Conservation (phyloP, 1,284 basidiomycete genomes). For the Golubevia sp. region DNA sequence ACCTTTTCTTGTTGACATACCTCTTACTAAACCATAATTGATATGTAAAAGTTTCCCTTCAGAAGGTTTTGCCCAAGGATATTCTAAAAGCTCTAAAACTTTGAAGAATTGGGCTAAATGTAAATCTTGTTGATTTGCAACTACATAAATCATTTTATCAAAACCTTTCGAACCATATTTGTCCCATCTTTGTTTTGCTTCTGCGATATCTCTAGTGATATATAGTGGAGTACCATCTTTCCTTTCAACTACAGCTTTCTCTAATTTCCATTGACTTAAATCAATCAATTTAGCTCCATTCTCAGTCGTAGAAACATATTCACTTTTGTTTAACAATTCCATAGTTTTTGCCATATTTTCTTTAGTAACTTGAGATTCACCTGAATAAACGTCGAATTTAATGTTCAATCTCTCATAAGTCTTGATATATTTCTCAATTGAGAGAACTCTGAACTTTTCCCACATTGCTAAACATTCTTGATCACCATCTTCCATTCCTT, state of each 20-base stretch:
- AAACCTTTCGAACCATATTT: slow-evolving; percentile 74
- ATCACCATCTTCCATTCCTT: slow-evolving; percentile 89
- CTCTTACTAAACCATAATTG: slow-evolving; percentile 88
- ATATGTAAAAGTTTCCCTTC: slow-evolving; percentile 77
- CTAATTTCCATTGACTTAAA: slow-evolving; percentile 84
- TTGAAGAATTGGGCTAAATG: slow-evolving; percentile 95
- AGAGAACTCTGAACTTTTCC: slow-evolving; percentile 89
- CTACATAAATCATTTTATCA: slow-evolving; percentile 98
- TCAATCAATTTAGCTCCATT: slow-evolving; percentile 80
- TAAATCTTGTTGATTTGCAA: slow-evolving; percentile 91
- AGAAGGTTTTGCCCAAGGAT: slow-evolving; percentile 73
- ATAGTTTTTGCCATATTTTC: slow-evolving; percentile 72
- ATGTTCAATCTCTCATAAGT: slow-evolving; percentile 92
- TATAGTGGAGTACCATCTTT: slow-evolving; percentile 97
- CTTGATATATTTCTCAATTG: slow-evolving; percentile 86
- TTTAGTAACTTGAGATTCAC: slow-evolving; percentile 85
- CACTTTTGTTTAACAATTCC: slow-evolving; percentile 22
- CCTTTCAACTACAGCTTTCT: slow-evolving; percentile 89
- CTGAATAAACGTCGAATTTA: slow-evolving; percentile 89
- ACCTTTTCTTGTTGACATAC: slow-evolving; percentile 97
- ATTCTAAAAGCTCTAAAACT: slow-evolving; percentile 86
- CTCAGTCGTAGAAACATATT: slow-evolving; percentile 69
- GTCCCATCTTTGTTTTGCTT: slow-evolving; percentile 87
- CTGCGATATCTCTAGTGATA: slow-evolving; percentile 96
- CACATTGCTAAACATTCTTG: slow-evolving; percentile 82